A percentile compares a stretch with the other conserved stretches of the same genome.
Evolutionary conservation across 2,329 filamentous ascomycete species (phyloP).

Genomic region (Grosmannia serpens): DNA sequence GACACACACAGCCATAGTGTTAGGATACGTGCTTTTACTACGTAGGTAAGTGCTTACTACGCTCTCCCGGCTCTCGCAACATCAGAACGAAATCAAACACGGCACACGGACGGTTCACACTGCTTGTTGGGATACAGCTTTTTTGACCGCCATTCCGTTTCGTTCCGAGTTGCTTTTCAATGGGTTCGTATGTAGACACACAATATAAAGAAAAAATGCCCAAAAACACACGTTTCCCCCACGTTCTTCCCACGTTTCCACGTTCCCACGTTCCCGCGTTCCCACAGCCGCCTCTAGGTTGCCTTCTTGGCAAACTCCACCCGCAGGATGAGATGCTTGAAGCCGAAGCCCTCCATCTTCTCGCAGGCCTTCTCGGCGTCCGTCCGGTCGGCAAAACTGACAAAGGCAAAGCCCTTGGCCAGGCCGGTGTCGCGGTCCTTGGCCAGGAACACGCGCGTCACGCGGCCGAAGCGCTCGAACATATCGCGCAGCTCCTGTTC

Average conservation of each 20-base stretch:
- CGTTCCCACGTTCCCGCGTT: too few relatives aligned
- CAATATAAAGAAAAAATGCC: neutral
- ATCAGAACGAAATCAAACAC: neutral
- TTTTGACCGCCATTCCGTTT: neutral
- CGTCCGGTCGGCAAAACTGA: constrained; percentile 82
- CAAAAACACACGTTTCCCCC: neutral
- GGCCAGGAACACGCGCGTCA: constrained; percentile 93
- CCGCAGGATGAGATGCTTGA: constrained; percentile 75
- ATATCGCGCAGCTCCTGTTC: constrained; percentile 91
- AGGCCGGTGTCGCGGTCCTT: constrained; percentile 94
- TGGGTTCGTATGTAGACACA: neutral
- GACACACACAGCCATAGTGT: too few relatives aligned
- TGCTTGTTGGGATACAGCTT: too few relatives aligned
- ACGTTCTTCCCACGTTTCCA: neutral
- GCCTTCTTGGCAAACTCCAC: constrained; percentile 78
- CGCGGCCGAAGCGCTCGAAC: constrained; percentile 94
- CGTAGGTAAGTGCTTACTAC: too few relatives aligned
- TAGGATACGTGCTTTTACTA: too few relatives aligned
- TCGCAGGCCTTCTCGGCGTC: constrained; percentile 88
- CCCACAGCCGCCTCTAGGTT: neutral
- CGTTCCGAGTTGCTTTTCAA: neutral
- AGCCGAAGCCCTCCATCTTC: constrained; percentile 96
- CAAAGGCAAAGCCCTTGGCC: constrained; percentile 98
- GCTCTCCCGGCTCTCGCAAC: too few relatives aligned
- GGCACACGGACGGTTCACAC: neutral